These are phyloP conservation scores for Paramyrothecium sp. DNA, from an alignment of 2,329 filamentous ascomycete species.

Conservation along the genomic window DNA sequence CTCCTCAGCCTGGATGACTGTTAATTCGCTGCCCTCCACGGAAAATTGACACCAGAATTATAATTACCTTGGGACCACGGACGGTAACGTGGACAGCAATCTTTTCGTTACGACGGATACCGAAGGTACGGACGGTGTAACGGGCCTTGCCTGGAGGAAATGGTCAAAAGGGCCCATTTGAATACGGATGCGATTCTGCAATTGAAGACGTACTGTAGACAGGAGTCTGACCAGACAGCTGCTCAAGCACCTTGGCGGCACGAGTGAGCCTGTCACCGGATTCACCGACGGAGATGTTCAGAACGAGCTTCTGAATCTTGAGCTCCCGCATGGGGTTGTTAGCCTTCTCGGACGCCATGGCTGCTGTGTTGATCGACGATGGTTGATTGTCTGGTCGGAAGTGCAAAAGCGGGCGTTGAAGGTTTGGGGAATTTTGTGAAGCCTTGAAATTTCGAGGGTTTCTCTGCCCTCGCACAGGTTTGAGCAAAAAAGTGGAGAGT, in stretches of 20 bases:
- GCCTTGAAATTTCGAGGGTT: slow-evolving; percentile 37
- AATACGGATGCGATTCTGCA: slow-evolving; percentile 4
- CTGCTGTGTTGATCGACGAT: slow-evolving; percentile 34
- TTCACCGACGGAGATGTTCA: slow-evolving; percentile 99
- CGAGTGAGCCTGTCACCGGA: slow-evolving; percentile 99
- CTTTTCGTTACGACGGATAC: slow-evolving; percentile 99
- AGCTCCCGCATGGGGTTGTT: slow-evolving; percentile 99
- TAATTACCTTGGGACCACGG: slow-evolving; percentile 75
- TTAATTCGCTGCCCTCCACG: not conserved
- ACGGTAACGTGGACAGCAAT: slow-evolving; percentile 99
- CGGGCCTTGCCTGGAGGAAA: slow-evolving; percentile 82
- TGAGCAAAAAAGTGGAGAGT: slow-evolving; percentile 17
- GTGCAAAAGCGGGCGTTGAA: slow-evolving; percentile 22
- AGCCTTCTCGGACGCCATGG: slow-evolving; percentile 72
- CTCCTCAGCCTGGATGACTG: slow-evolving; percentile 75
- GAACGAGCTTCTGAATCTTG: slow-evolving; percentile 98
- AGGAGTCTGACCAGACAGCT: slow-evolving; percentile 98
- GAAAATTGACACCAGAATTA: not conserved
- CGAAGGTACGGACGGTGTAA: slow-evolving; percentile 99
- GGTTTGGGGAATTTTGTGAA: slow-evolving; percentile 32
- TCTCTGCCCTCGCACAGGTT: slow-evolving; percentile 35
- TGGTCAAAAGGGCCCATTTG: slow-evolving; percentile 15
- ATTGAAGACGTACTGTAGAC: slow-evolving; percentile 80
- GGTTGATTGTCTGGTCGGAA: slow-evolving; percentile 32
- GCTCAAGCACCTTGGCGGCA: slow-evolving; percentile 99